Conservation (phyloP, 148 eudicot species). For the Nepenthes mirabilis region DNA sequence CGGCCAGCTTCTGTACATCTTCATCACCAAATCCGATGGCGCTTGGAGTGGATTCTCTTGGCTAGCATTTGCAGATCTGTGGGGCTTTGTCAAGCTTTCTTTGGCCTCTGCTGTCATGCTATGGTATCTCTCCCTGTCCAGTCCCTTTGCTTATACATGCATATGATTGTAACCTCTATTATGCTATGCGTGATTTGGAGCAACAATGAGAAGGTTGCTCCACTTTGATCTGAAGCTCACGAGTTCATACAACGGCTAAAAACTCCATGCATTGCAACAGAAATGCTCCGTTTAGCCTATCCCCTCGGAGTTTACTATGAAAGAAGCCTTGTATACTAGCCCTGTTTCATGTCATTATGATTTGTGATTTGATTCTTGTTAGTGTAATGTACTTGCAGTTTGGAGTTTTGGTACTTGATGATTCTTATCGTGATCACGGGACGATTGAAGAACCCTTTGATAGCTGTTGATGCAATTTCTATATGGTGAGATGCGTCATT, state of each 20-base stretch:
- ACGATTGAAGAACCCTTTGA: constrained; percentile 24
- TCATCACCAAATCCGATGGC: constrained; percentile 7
- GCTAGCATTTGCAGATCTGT: constrained; percentile 23
- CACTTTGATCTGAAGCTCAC: too few relatives aligned
- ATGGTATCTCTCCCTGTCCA: constrained; percentile 16
- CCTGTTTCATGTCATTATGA: background rate
- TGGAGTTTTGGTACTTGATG: constrained; percentile 37
- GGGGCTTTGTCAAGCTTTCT: constrained; percentile 35
- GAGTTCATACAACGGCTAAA: too few relatives aligned
- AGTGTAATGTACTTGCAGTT: constrained; percentile 19
- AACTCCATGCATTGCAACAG: too few relatives aligned
- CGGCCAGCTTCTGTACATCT: constrained; percentile 26
- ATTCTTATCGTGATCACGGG: constrained; percentile 28
- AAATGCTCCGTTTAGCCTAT: background rate
- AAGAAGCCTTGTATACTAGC: too few relatives aligned
- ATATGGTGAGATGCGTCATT: constrained; percentile 18
- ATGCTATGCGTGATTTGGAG: too few relatives aligned
- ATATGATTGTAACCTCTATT: too few relatives aligned
- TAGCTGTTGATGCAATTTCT: constrained; percentile 32
- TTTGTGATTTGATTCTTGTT: background rate
- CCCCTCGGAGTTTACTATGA: background rate
- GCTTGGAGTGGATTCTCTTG: constrained; percentile 41
- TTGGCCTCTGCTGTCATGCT: constrained; percentile 52
- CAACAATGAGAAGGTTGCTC: too few relatives aligned
- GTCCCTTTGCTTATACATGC: too few relatives aligned